A percentile compares a stretch with the other conserved stretches of the same genome.
Evolutionary conservation across 1,284 basidiomycete species (phyloP).

Genomic region (Sanghuangporus weigelae): DNA sequence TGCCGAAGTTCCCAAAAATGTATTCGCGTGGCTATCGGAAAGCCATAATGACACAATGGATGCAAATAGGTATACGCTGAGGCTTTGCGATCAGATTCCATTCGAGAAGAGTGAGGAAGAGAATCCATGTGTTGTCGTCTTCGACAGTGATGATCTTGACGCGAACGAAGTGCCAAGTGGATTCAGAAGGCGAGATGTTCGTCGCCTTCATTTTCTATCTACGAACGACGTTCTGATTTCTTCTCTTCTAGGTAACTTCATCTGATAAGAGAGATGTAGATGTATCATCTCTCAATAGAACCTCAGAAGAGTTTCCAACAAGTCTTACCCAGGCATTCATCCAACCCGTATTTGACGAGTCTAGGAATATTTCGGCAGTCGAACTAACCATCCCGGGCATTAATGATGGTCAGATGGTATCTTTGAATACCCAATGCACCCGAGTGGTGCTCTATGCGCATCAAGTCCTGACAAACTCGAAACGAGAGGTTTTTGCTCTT

Average conservation of each 20-base stretch:
- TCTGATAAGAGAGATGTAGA: neutral
- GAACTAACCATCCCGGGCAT: slow-evolving; percentile 11
- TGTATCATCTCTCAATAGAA: neutral
- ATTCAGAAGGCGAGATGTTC: slow-evolving; percentile 11
- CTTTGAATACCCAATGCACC: slow-evolving; percentile 34
- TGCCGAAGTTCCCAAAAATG: slow-evolving; percentile 32
- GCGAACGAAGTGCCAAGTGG: slow-evolving; percentile 8
- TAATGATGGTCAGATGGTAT: slow-evolving; percentile 17
- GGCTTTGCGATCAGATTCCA: slow-evolving; percentile 44
- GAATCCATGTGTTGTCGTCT: slow-evolving; percentile 25
- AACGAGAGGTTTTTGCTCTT: slow-evolving; percentile 46
- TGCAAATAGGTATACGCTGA: slow-evolving; percentile 27
- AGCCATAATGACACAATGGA: slow-evolving; percentile 21
- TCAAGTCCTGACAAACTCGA: slow-evolving; percentile 34
- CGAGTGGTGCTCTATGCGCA: slow-evolving; percentile 39
- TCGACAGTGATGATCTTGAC: slow-evolving; percentile 17
- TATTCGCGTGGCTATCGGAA: slow-evolving; percentile 37
- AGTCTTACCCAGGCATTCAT: neutral
- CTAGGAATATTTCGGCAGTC: slow-evolving; percentile 1
- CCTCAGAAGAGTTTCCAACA: neutral
- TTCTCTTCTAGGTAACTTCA: neutral
- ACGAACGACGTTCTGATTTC: neutral
- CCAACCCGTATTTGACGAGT: neutral
- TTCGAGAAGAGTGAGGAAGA: slow-evolving; percentile 18
- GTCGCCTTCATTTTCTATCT: neutral